Conservation (phyloP, 1,284 basidiomycete species). For the Cerioporus squamosus region DNA sequence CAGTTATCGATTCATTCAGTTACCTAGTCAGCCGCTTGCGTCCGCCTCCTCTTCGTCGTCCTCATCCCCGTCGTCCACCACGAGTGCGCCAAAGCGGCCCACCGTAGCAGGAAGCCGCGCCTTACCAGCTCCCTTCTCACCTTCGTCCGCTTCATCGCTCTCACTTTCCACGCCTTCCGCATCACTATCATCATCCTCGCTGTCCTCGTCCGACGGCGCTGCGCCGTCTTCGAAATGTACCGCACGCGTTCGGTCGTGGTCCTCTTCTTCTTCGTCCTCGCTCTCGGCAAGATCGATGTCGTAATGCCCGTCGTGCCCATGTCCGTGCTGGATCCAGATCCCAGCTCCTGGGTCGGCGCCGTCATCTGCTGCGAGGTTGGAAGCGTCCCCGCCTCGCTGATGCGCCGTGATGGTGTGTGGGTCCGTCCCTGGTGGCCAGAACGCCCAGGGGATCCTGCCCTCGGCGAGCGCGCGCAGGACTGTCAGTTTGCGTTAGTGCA, state of each 20-base stretch:
- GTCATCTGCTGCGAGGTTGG: constrained; percentile 11
- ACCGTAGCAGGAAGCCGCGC: background rate
- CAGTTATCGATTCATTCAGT: background rate
- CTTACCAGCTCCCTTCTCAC: background rate
- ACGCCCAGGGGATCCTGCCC: constrained; percentile 81
- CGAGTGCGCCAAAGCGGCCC: constrained; percentile 31
- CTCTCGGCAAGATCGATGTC: constrained; percentile 40
- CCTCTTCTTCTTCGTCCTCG: constrained; percentile 31
- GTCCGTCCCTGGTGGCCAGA: constrained; percentile 70
- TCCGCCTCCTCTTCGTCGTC: background rate
- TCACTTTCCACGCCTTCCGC: constrained; percentile 8
- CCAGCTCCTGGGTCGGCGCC: constrained; percentile 43
- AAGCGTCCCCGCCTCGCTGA: constrained; percentile 1
- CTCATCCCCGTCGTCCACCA: background rate
- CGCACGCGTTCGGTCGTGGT: constrained; percentile 21
- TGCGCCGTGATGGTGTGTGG: constrained; percentile 28
- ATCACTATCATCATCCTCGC: constrained; percentile 32
- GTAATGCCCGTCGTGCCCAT: constrained; percentile 32
- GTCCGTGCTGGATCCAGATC: constrained; percentile 58
- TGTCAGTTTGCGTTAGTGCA: constrained; percentile 30
- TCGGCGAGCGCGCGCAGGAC: constrained; percentile 84
- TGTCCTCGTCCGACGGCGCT: constrained; percentile 29
- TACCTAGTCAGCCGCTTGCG: background rate
- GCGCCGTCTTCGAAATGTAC: constrained; percentile 1
- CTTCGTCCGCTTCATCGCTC: constrained; percentile 3